These are phyloP conservation scores for Colletotrichum sp. DNA, from an alignment of 2,329 filamentous ascomycete genomes.

Conservation along the genomic window DNA sequence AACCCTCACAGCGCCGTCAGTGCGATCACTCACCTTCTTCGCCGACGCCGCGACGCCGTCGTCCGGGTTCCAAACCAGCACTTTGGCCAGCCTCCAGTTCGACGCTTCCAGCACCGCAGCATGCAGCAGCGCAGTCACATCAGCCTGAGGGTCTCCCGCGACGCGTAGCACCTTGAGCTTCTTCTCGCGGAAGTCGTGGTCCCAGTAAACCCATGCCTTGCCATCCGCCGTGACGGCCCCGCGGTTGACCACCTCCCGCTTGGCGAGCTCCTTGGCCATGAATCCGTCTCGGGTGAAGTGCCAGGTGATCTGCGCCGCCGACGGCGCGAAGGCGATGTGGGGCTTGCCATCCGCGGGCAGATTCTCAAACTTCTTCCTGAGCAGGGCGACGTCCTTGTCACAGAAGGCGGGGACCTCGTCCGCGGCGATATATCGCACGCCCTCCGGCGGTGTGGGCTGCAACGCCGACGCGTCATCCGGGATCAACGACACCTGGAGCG, in stretches of 20 bases:
- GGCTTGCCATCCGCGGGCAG: constrained; percentile 25
- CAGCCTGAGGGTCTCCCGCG: constrained; percentile 24
- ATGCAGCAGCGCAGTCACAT: constrained; percentile 31
- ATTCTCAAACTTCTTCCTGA: constrained; percentile 20
- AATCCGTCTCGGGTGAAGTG: constrained; percentile 35
- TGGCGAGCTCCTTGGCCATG: constrained; percentile 25
- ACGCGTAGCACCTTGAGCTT: constrained; percentile 33
- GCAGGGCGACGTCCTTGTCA: constrained; percentile 27
- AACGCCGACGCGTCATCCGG: constrained; percentile 24
- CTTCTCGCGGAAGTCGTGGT: constrained; percentile 35
- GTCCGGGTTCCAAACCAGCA: constrained; percentile 40
- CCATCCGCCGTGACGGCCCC: constrained; percentile 29
- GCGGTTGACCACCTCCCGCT: constrained; percentile 15
- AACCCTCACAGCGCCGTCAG: constrained; percentile 31
- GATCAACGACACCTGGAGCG: constrained; percentile 34
- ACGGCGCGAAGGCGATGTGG: constrained; percentile 37
- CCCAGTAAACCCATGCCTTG: constrained; percentile 37
- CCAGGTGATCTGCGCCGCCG: constrained; percentile 30
- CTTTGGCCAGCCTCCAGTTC: constrained; percentile 32
- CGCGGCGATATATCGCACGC: constrained; percentile 25
- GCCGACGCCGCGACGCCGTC: constrained; percentile 30
- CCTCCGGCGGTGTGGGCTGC: constrained; percentile 15
- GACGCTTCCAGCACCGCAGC: constrained; percentile 37
- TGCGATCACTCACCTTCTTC: constrained; percentile 39
- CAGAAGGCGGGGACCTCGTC: constrained; percentile 28